Conservation (phyloP, 2,329 filamentous ascomycete species). For the Helotiales sp. region DNA sequence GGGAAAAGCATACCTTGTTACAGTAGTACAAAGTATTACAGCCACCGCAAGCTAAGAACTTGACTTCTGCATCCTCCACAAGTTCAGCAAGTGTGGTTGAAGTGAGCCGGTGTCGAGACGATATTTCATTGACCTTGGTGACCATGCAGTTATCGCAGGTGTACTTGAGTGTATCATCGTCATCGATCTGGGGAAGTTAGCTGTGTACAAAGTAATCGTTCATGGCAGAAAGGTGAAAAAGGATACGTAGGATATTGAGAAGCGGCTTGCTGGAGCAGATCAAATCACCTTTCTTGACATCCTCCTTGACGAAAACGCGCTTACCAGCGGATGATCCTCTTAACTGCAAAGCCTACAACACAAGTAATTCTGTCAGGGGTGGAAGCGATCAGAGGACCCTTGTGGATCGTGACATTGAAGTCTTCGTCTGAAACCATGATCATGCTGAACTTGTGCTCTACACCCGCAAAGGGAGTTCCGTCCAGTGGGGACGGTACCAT, state of each 20-base stretch:
- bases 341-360: neutral
- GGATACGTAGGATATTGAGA: conserved; percentile 1
- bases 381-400: neutral
- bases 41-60: neutral
- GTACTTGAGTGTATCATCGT: neutral
- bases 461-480: neutral
- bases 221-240: neutral
- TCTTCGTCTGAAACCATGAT: neutral
- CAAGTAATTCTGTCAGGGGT: neutral
- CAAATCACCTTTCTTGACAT: neutral
- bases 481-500: neutral
- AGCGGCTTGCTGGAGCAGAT: conserved; percentile 3
- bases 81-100: neutral
- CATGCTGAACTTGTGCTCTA: neutral
- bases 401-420: neutral
- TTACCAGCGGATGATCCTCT: neutral
- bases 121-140: neutral
- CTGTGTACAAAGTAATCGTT: too few relatives aligned
- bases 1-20: neutral
- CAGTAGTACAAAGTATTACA: conserved; percentile 4
- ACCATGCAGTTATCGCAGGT: conserved; percentile 12
- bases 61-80: neutral
- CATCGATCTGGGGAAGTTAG: neutral
- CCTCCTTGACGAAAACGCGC: neutral
- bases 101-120: neutral